Evolutionary conservation across 495 filamentous ascomycete genomes (phyloP).

Genomic region (Neurospora tetraspora): DNA sequence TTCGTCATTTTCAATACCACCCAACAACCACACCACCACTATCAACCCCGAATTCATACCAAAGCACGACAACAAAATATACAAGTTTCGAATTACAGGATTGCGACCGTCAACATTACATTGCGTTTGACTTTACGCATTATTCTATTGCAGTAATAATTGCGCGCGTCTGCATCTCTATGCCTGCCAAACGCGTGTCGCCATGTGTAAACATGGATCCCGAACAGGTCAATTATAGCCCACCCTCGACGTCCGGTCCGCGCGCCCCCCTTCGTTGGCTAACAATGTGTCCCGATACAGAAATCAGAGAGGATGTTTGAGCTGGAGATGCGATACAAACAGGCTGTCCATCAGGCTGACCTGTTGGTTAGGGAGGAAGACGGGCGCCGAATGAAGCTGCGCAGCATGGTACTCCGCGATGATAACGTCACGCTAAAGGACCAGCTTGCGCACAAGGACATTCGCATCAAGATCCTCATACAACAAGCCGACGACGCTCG

Average conservation of each 20-base stretch:
- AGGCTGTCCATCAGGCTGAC: slow-evolving; percentile 44
- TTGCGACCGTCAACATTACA: background rate
- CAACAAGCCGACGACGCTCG: slow-evolving; percentile 47
- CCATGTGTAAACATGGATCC: slow-evolving; percentile 30
- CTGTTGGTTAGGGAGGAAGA: slow-evolving; percentile 59
- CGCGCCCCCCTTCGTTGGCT: background rate
- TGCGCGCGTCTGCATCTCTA: slow-evolving; percentile 7
- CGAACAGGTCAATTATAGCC: slow-evolving; percentile 24
- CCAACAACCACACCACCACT: background rate
- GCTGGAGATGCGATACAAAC: slow-evolving; percentile 59
- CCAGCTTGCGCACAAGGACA: slow-evolving; percentile 34
- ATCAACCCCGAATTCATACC: background rate
- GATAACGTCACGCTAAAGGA: slow-evolving; percentile 44
- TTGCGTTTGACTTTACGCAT: background rate
- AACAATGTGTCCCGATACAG: slow-evolving; percentile 12
- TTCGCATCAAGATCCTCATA: slow-evolving; percentile 49
- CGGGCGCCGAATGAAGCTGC: slow-evolving; percentile 51
- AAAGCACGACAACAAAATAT: background rate
- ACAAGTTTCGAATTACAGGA: background rate
- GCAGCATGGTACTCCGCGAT: slow-evolving; percentile 56
- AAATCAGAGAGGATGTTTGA: slow-evolving; percentile 27
- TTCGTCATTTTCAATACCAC: background rate
- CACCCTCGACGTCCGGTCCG: background rate
- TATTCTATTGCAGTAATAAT: background rate
- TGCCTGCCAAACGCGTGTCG: slow-evolving; percentile 25